A percentile compares a stretch with the other conserved stretches of the same genome.
Evolutionary conservation across 345 rosid genomes (phyloP).

Genomic region (Salix exigua): DNA sequence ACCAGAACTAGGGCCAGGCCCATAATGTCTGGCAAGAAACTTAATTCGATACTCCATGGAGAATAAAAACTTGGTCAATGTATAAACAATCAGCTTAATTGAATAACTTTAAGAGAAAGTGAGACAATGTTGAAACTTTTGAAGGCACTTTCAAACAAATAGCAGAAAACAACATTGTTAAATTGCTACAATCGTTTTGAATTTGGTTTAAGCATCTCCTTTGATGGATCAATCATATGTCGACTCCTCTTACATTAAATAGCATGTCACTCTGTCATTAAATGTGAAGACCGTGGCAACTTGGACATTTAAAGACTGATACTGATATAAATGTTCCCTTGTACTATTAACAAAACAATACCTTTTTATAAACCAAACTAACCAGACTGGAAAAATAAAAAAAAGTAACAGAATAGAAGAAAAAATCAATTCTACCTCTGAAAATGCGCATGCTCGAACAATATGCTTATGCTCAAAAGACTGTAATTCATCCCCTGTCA

Average conservation of each 20-base stretch:
- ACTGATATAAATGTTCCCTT: not conserved
- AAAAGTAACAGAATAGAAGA: not conserved
- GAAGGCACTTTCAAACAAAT: not conserved
- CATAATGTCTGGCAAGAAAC: not conserved
- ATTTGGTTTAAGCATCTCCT: not conserved
- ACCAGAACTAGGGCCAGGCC: not conserved
- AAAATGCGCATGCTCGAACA: conserved; percentile 45
- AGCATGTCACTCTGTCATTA: not conserved
- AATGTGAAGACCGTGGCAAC: not conserved
- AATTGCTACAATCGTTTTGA: not conserved
- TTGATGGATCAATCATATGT: not conserved
- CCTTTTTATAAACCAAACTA: not conserved
- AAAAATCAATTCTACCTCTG: conserved; percentile 26
- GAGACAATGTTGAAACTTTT: not conserved
- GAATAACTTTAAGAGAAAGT: not conserved
- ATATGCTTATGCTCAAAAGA: conserved; percentile 48
- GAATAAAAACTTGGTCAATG: not conserved
- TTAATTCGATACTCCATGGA: not conserved
- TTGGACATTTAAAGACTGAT: not conserved
- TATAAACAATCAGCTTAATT: not conserved
- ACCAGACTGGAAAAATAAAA: not conserved
- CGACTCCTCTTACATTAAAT: not conserved
- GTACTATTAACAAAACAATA: not conserved
- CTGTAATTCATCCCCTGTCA: conserved; percentile 38
- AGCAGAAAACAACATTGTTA: not conserved